Percentiles rank a stretch among this genome's conserved stretches.
phyloP scores from a whole-genome alignment of 345 rosid species.

The Excoecaria cochinchinensis region DNA sequence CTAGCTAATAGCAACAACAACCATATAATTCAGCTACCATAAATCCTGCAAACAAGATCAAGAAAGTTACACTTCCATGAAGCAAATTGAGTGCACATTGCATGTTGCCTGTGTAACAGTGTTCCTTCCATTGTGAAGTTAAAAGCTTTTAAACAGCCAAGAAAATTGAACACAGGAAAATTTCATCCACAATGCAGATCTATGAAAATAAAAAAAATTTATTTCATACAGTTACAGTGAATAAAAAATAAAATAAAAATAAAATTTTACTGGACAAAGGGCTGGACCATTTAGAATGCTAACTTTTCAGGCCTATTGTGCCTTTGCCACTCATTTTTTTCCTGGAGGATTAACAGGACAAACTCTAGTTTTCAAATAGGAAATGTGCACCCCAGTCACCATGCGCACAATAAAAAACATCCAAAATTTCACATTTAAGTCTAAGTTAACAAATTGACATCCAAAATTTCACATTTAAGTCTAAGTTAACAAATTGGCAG shows the following conservation, averaged over 20 bases:
- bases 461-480: background rate
- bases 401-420: too few relatives aligned
- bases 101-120: background rate
- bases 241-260: too few relatives aligned
- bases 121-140: background rate
- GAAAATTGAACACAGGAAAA: background rate
- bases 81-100: background rate
- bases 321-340: too few relatives aligned
- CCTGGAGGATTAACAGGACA: too few relatives aligned
- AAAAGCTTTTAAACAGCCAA: background rate
- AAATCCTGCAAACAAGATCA: background rate
- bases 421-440: too few relatives aligned
- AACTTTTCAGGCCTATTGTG: too few relatives aligned
- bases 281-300: too few relatives aligned
- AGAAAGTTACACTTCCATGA: background rate
- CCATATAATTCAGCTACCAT: background rate
- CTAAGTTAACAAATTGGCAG: slow-evolving; percentile 3
- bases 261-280: too few relatives aligned
- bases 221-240: too few relatives aligned
- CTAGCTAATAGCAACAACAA: background rate
- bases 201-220: background rate
- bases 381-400: too few relatives aligned
- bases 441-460: background rate
- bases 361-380: too few relatives aligned
- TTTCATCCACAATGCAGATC: background rate